These are phyloP conservation scores for Lepidium didymum DNA, from an alignment of 345 rosid species.

Conservation along the genomic window DNA sequence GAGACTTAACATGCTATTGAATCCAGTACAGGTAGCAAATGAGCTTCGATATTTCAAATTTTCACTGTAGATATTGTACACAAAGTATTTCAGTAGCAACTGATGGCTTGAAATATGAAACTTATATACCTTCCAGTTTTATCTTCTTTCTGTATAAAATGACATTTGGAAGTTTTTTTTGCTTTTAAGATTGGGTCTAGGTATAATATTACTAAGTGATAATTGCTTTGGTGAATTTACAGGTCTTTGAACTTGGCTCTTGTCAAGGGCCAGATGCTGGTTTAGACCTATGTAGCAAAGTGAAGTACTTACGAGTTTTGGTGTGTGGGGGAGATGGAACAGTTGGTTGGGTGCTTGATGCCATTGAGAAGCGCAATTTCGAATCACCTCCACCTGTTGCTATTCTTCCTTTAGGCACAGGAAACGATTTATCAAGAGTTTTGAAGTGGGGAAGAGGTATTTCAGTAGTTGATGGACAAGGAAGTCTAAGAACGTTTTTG, in stretches of 20 bases:
- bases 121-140: not conserved
- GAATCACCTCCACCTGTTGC: slow-evolving; percentile 84
- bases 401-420: slow-evolving; percentile 81
- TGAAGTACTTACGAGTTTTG: slow-evolving; percentile 63
- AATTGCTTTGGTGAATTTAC: slow-evolving; percentile 16
- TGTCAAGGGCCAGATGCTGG: slow-evolving; percentile 77
- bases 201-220: not conserved
- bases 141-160: not conserved
- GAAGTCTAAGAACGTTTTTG: slow-evolving; percentile 56
- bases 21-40: slow-evolving; percentile 63
- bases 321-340: slow-evolving; percentile 92
- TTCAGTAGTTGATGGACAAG: slow-evolving; percentile 57
- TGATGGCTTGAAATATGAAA: not conserved
- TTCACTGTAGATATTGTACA: not conserved
- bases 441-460: slow-evolving; percentile 82
- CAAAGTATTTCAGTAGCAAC: not conserved
- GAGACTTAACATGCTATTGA: slow-evolving; percentile 65
- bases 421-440: slow-evolving; percentile 80
- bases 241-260: slow-evolving; percentile 70
- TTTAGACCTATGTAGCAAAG: slow-evolving; percentile 52
- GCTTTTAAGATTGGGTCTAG: not conserved
- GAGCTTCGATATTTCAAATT: not conserved
- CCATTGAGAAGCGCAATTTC: slow-evolving; percentile 61
- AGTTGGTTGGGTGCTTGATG: slow-evolving; percentile 78
- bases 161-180: not conserved